A percentile compares a stretch with the other conserved stretches of the same genome.
Evolutionary conservation across 106 monocot species (phyloP).

Genomic region (Phalaenopsis aphrodite): DNA sequence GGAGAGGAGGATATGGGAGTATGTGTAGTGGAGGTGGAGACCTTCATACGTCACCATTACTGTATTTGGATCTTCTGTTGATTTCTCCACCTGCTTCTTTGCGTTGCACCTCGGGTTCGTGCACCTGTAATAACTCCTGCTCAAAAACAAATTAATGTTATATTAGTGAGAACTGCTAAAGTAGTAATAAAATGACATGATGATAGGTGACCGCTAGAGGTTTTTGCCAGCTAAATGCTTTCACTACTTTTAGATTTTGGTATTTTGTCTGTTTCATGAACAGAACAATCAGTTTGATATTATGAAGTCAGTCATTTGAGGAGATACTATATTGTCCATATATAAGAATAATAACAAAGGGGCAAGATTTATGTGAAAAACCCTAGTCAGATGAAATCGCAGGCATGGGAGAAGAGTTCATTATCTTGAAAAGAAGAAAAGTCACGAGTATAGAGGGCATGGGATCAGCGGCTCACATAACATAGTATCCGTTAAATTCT

Average conservation of each 20-base stretch:
- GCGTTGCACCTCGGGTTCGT: conserved; percentile 90
- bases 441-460: too few relatives aligned
- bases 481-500: too few relatives aligned
- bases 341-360: too few relatives aligned
- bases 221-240: neutral
- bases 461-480: too few relatives aligned
- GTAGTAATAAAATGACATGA: neutral
- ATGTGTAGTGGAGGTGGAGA: conserved; percentile 82
- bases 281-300: too few relatives aligned
- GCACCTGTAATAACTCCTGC: conserved; percentile 95
- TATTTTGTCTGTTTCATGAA: too few relatives aligned
- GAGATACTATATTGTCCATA: too few relatives aligned
- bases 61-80: conserved; percentile 65
- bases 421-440: too few relatives aligned
- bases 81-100: conserved; percentile 88
- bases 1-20: conserved; percentile 52
- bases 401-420: too few relatives aligned
- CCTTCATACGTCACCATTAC: conserved; percentile 79
- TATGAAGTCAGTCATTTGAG: too few relatives aligned
- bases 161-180: neutral
- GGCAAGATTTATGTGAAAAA: too few relatives aligned
- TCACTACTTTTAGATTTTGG: neutral
- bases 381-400: too few relatives aligned
- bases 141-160: neutral
- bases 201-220: neutral